Evolutionary conservation across 441 rosid species (phyloP).

Genomic region (Croton laevigatus): DNA sequence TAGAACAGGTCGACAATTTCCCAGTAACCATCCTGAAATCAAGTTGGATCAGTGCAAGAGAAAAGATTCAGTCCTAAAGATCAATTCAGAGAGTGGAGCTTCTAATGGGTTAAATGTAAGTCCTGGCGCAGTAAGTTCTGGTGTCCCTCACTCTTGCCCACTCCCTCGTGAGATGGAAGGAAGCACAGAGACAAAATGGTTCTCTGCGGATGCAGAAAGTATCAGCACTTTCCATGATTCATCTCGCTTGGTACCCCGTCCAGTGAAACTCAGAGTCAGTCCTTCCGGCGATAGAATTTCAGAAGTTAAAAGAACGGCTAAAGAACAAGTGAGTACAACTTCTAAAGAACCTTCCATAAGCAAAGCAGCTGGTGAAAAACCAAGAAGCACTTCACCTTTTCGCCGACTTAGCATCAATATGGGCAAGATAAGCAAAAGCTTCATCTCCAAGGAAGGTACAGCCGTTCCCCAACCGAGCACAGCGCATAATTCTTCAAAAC

Average conservation of each 20-base stretch:
- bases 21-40: slow-evolving; percentile 31
- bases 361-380: slow-evolving; percentile 52
- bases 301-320: slow-evolving; percentile 36
- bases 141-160: slow-evolving; percentile 42
- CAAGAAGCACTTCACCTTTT: slow-evolving; percentile 82
- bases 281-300: slow-evolving; percentile 36
- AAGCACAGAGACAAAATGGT: slow-evolving; percentile 31
- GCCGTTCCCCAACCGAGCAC: slow-evolving; percentile 32
- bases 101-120: slow-evolving; percentile 30
- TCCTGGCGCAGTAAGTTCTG: slow-evolving; percentile 27
- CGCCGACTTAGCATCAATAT: slow-evolving; percentile 65
- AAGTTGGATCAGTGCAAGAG: slow-evolving; percentile 29
- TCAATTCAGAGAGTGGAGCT: slow-evolving; percentile 31
- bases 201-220: slow-evolving; percentile 36
- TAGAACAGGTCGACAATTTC: slow-evolving; percentile 33
- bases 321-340: slow-evolving; percentile 21
- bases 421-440: slow-evolving; percentile 58
- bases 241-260: slow-evolving; percentile 40
- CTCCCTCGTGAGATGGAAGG: slow-evolving; percentile 40
- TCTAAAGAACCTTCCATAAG: slow-evolving; percentile 32
- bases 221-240: slow-evolving; percentile 30
- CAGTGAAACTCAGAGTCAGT: slow-evolving; percentile 36
- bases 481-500: slow-evolving; percentile 34
- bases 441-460: slow-evolving; percentile 40
- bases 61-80: slow-evolving; percentile 35